These are phyloP conservation scores for Schizophyllum amplum DNA, from an alignment of 1,284 basidiomycete genomes.

Conservation along the genomic window DNA sequence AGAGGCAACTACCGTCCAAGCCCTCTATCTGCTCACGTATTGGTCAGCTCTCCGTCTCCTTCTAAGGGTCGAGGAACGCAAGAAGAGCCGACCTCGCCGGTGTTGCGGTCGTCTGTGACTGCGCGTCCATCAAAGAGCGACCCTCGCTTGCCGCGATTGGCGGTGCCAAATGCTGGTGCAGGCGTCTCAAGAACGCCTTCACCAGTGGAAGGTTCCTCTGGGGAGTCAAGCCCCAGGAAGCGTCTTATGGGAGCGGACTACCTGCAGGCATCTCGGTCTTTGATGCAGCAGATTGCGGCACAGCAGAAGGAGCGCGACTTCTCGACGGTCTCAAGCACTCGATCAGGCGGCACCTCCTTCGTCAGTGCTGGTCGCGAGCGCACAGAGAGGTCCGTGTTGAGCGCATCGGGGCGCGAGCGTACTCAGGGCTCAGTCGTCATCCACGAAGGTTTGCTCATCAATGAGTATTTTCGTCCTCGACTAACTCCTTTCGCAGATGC, in stretches of 20 bases:
- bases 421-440: neutral
- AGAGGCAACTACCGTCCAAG: neutral
- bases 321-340: conserved; percentile 59
- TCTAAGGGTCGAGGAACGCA: neutral
- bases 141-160: neutral
- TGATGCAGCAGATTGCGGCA: conserved; percentile 49
- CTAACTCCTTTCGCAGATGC: neutral
- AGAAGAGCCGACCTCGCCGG: neutral
- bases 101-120: neutral
- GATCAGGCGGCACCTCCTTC: conserved; percentile 20
- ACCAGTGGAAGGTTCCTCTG: neutral
- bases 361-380: neutral
- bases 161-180: neutral
- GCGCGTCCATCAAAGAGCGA: neutral
- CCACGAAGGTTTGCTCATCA: neutral
- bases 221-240: neutral
- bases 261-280: conserved; percentile 58
- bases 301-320: conserved; percentile 55
- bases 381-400: conserved; percentile 14
- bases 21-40: neutral
- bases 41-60: neutral
- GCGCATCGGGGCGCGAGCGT: neutral
- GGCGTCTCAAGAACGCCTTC: neutral
- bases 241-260: conserved; percentile 25
- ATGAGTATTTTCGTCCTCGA: no score